These are phyloP conservation scores for Capillidium heterosporum DNA, from an alignment of 371 early-diverging fungal genomes.

Conservation along the genomic window DNA sequence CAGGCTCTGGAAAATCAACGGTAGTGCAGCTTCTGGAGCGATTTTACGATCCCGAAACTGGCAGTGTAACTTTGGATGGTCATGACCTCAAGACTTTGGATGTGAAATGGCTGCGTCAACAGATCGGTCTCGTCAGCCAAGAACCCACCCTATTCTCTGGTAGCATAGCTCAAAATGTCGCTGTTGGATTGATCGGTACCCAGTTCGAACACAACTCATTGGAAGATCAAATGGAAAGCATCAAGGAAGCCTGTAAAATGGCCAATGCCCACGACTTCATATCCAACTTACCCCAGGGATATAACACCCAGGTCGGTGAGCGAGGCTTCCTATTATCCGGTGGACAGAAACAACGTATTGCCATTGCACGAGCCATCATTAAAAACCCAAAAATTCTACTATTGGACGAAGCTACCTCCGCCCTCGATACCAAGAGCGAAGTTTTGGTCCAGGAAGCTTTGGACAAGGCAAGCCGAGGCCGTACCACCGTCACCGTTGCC, in stretches of 20 bases:
- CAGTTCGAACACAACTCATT: conserved; percentile 11
- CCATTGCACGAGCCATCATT: conserved; percentile 57
- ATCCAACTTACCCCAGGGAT: conserved; percentile 42
- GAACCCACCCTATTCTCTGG: conserved; percentile 39
- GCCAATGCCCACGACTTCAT: conserved; percentile 65
- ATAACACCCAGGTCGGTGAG: conserved; percentile 50
- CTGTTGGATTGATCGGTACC: conserved; percentile 22
- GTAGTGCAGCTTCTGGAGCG: conserved; percentile 40
- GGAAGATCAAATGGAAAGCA: neutral
- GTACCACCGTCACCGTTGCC: conserved; percentile 46
- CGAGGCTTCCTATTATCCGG: conserved; percentile 28
- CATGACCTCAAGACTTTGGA: conserved; percentile 25
- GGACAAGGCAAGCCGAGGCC: conserved; percentile 27
- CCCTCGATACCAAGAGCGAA: conserved; percentile 54
- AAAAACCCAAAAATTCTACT: conserved; percentile 51
- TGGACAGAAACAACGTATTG: conserved; percentile 23
- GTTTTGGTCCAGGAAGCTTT: conserved; percentile 38
- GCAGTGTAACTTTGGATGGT: conserved; percentile 37
- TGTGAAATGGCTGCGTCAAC: conserved; percentile 32
- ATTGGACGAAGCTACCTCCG: conserved; percentile 77
- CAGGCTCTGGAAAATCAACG: conserved; percentile 45
- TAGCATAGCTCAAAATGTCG: conserved; percentile 60
- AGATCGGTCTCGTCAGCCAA: conserved; percentile 58
- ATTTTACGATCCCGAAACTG: conserved; percentile 39
- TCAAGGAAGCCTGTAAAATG: conserved; percentile 26